These are phyloP conservation scores for Fusarium austroafricanum DNA, from an alignment of 2,329 filamentous ascomycete species.

Conservation along the genomic window DNA sequence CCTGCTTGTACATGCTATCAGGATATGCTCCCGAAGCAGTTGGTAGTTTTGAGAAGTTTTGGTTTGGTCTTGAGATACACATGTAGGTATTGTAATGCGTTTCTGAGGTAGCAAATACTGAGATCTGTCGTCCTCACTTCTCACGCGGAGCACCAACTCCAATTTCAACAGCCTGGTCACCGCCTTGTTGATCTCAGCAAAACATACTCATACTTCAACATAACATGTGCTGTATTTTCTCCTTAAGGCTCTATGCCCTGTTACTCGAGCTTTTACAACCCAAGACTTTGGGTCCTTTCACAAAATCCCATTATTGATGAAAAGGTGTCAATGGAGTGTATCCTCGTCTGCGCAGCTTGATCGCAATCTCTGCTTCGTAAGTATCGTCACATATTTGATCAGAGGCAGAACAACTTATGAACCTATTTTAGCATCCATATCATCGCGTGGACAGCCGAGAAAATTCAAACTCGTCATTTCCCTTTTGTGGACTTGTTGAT, in stretches of 20 bases:
- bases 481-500: neutral
- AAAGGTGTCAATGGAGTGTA: neutral
- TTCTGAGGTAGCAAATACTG: no score
- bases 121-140: neutral
- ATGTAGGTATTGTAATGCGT: no score
- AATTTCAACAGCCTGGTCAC: neutral
- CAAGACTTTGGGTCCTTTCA: neutral
- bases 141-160: neutral
- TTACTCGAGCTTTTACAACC: neutral
- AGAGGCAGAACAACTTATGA: neutral
- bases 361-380: neutral
- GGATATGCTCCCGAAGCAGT: no score
- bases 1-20: no score
- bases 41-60: no score
- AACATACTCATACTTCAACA: neutral
- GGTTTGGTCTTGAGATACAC: no score
- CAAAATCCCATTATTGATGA: neutral
- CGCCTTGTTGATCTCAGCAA: neutral
- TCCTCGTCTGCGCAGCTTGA: neutral
- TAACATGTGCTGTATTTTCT: neutral
- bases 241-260: neutral
- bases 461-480: constrained; percentile 42
- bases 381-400: constrained; percentile 1
- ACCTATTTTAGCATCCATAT: neutral
- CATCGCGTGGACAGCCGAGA: constrained; percentile 15